Base-by-base conservation (phyloP, 2,329 filamentous ascomycete genomes). In the Colletotrichum lindemuthianum region DNA sequence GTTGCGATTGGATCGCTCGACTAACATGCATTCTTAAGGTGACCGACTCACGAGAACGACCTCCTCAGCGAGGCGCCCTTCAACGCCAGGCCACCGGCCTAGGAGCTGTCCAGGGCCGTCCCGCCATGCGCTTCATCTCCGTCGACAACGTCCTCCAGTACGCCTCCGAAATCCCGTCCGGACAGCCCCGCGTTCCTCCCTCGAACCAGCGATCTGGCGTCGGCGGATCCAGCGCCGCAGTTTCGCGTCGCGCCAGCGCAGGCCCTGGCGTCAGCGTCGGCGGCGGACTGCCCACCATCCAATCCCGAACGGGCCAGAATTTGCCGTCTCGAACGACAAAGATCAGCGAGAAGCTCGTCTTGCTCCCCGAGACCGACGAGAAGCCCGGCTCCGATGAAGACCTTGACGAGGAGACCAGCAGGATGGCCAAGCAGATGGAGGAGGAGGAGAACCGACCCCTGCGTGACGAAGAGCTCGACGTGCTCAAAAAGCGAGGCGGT, bases 101-200 rank as follows among this genome's bases (percentile, higher is more conserved):
- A 40, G 73, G 71, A 2, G 68, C 72, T 9, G 70, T 72, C 3
- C 61, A 51, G 36, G 72, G 71, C 15, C 76, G 75, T 13, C 68
- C 74, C 69, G 82, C 84, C 70, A 94, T 88, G 82, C 91, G 88
- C 71, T 92, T 92, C 76, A 92, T 98, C 74, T 90, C 88, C 1
- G 95, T 99, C 76, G 96, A 99, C 80, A 97, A 95, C 75, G 92
- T 98, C 69, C 88, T 99, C 6, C 93, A 97, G 76, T 92, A 97
- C 80, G 91, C 93, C 65, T 96, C 93, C 53, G 94, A 97, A 73
- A 96, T 99, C 44, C 96, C 96, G 1, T 98, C 96, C 0, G 94
- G 93, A 72, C 95, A 97, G 77, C 92, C 93, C 60, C 89, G 96
- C 43, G 84, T 87, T 0, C 90, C 92, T 2, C 90, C 88, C 6